Evolutionary conservation across 202 grass and related monocot genomes (phyloP), one percentile per base, ranked within the genome.

Genomic region (Brachypodium distachyon): DNA sequence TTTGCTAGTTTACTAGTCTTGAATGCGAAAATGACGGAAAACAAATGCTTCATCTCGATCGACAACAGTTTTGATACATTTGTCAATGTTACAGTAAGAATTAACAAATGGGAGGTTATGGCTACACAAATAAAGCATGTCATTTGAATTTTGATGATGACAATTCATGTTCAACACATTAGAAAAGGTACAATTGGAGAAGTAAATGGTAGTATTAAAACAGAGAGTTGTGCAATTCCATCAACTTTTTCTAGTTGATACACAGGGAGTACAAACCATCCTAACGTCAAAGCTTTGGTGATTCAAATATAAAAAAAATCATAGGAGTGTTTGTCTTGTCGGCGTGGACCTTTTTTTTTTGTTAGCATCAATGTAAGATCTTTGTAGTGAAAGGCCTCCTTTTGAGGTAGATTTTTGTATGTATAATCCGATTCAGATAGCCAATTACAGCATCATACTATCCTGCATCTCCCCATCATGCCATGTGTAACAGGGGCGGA

Each of bases 111-210:
- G 2, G 31, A 55, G 26, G 18, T 79, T 56, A 38, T 67, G 64
- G 41, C n/a, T n/a, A n/a, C n/a, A n/a, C 31, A 67, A 53, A 67
- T 16, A 66, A 29, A 54, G 37, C 25, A 67, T 47, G n/a, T 31
- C 23, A 31, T 76, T 54, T 53, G 22, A 54, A 54, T 12, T 79
- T 41, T 68, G 49, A 33, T 55, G 16, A 43, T 53, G 48, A 54
- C 10, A 56, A 34, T 55, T 67, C 49, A 79, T 43, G n/a, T 42
- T 79, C 36, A 55, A 55, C 37, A 78, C 16, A 77, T 63, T 26
- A 36, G 57, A 50, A 77, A 5, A 77, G 7, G 57, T 62, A 48
- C 13, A 76, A 61, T 62, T 50, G 42, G 31, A 77, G 42, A 76
- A 62, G 19, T 76, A 14, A 36, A 39, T 40, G 21, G 23, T 74